Evolutionary conservation across 2,329 filamentous ascomycete species (phyloP), one percentile per base, ranked within the genome.

Genomic region (Sordariomycetes sp.): DNA sequence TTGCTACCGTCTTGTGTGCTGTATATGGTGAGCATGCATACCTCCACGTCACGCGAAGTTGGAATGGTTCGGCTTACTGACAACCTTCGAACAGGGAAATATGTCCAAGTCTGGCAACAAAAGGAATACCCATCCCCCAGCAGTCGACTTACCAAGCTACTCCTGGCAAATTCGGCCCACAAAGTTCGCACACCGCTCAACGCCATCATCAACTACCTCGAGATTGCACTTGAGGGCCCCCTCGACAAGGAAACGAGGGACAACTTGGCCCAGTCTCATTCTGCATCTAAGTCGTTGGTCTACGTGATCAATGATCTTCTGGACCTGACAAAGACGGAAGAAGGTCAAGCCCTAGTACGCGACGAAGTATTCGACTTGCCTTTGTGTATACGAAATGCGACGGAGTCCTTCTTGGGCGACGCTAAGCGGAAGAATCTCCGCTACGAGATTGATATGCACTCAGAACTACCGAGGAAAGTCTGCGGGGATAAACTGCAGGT

Each of bases 231-330:
- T 1, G 91, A 96, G 71, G 90, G 90, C 0, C 74, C 78, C 0
- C 74, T 96, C 3, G 91, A 96, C 62, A 75, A 82, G 18, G 91
- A 96, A 66, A 96, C 89, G 0, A 79, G 92, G 22, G 91, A 96
- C 5, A 95, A 94, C 60, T 74, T 96, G 6, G 80, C 87, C 0
- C 87, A 85, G 63, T 96, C 91, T 1, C 89, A 96, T 67, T 95
- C 90, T 0, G 91, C 91, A 3, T 96, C 91, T 0, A 96, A 96
- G 66, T 95, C 90, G 0, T 74, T 96, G 28, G 93, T 96, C 4
- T 96, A 95, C 67, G 90, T 96, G 11, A 96, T 96, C 72, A 96
- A 96, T 63, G 91, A 96, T 68, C 76, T 96, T 1, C 76, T 96
- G 0, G 91, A 96, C 67, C 75, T 96, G 34, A 96, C 92, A 1